phyloP scores from a whole-genome alignment of 345 rosid species.

The Garcia nutans region DNA sequence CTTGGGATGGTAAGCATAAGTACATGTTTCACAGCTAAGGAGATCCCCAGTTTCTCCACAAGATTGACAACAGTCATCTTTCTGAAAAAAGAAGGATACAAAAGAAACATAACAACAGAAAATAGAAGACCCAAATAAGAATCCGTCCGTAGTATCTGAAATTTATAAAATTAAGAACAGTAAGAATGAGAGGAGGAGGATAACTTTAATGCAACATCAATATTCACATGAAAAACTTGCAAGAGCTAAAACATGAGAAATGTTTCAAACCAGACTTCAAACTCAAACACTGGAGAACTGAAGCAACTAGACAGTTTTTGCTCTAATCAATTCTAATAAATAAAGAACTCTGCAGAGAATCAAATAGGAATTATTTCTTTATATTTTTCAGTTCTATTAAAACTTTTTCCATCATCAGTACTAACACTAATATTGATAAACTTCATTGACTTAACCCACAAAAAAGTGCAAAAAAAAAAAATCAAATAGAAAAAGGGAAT shows the following conservation, averaged over 20 bases:
- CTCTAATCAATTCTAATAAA: not conserved
- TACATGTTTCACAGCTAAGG: slow-evolving; percentile 81
- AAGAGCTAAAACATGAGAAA: slow-evolving; percentile 1
- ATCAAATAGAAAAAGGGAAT: too few relatives aligned
- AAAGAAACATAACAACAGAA: slow-evolving; percentile 1
- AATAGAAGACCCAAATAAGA: not conserved
- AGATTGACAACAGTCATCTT: slow-evolving; percentile 80
- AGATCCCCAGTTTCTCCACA: slow-evolving; percentile 79
- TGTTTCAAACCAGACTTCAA: not conserved
- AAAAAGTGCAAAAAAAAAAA: too few relatives aligned
- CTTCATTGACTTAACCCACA: too few relatives aligned
- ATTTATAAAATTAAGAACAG: slow-evolving; percentile 3
- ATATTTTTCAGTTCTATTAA: too few relatives aligned
- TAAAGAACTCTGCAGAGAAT: not conserved
- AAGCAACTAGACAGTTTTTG: not conserved
- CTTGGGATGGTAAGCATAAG: slow-evolving; percentile 75
- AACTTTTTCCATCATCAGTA: too few relatives aligned
- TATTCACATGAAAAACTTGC: not conserved
- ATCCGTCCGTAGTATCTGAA: not conserved
- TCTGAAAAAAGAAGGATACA: slow-evolving; percentile 35
- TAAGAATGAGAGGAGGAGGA: not conserved
- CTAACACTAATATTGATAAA: too few relatives aligned
- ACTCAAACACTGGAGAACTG: not conserved
- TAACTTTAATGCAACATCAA: not conserved
- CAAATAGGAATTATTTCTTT: too few relatives aligned